Conservation (phyloP, 2,329 filamentous ascomycete species). For the Exophiala lecanii-corni region DNA sequence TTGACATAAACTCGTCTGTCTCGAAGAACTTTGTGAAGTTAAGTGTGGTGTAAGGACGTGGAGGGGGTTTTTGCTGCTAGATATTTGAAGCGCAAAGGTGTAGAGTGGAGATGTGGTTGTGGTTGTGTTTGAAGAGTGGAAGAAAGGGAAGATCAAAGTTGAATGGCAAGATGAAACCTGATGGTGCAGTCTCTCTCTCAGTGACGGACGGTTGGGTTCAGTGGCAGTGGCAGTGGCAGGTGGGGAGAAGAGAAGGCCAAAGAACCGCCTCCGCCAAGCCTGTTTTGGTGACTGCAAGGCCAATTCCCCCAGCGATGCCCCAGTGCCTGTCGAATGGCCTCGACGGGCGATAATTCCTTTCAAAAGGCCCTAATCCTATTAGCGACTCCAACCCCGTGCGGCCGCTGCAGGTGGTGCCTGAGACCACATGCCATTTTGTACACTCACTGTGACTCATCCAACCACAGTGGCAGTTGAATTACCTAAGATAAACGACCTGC, state of each 20-base stretch:
- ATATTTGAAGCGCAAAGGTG: constrained; percentile 1
- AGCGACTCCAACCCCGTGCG: too few relatives aligned
- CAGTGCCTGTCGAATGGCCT: too few relatives aligned
- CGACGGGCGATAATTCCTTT: too few relatives aligned
- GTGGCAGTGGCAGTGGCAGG: constrained; percentile 5
- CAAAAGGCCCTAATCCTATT: too few relatives aligned
- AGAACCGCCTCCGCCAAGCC: constrained; percentile 43
- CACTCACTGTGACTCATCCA: too few relatives aligned
- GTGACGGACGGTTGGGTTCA: background rate
- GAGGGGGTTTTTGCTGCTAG: constrained; percentile 12
- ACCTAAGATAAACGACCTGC: too few relatives aligned
- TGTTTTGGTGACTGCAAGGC: too few relatives aligned
- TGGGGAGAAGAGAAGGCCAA: constrained; percentile 36
- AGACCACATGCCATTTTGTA: too few relatives aligned
- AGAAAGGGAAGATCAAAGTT: constrained; percentile 9
- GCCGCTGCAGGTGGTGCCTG: too few relatives aligned
- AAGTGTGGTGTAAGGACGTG: constrained; percentile 6
- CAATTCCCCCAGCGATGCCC: too few relatives aligned
- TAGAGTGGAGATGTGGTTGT: constrained; percentile 17
- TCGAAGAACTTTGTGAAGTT: constrained; percentile 5
- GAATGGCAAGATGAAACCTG: background rate
- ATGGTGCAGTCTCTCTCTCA: background rate
- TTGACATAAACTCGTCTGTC: constrained; percentile 79
- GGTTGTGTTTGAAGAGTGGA: constrained; percentile 11
- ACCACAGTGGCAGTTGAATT: too few relatives aligned